Evolutionary conservation across 2,329 filamentous ascomycete species (phyloP).

Genomic region (Podosphaera leucotricha): DNA sequence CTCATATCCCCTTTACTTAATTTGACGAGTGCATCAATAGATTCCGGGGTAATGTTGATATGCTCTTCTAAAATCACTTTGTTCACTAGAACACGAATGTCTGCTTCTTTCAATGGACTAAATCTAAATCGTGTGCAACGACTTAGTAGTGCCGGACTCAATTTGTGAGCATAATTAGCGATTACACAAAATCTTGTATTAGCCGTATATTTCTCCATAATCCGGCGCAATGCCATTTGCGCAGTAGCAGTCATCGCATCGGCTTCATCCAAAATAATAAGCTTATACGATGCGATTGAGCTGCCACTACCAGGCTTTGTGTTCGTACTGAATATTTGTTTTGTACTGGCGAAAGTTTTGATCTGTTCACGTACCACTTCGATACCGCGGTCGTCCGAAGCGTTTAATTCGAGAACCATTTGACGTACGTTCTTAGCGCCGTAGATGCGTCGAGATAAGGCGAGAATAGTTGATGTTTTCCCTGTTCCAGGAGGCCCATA

Average conservation of each 20-base stretch:
- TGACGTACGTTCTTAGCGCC: slow-evolving; percentile 80
- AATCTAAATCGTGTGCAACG: slow-evolving; percentile 90
- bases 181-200: slow-evolving; percentile 98
- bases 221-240: slow-evolving; percentile 86
- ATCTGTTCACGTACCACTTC: slow-evolving; percentile 97
- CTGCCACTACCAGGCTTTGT: slow-evolving; percentile 23
- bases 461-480: slow-evolving; percentile 91
- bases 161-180: slow-evolving; percentile 95
- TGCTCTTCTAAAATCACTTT: slow-evolving; percentile 72
- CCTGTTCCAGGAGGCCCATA: slow-evolving; percentile 93
- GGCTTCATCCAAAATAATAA: slow-evolving; percentile 96
- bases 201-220: slow-evolving; percentile 98
- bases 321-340: slow-evolving; percentile 72
- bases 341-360: slow-evolving; percentile 96
- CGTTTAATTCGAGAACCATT: slow-evolving; percentile 96
- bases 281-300: slow-evolving; percentile 57
- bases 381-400: slow-evolving; percentile 90
- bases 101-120: slow-evolving; percentile 69
- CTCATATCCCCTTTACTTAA: slow-evolving; percentile 94
- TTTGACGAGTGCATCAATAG: slow-evolving; percentile 59
- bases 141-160: slow-evolving; percentile 77
- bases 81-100: slow-evolving; percentile 69
- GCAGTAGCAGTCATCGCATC: slow-evolving; percentile 98
- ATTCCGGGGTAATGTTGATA: slow-evolving; percentile 61
- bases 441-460: slow-evolving; percentile 81